Evolutionary conservation across 2,329 filamentous ascomycete species (phyloP).

Genomic region (Colletotrichum kahawae): DNA sequence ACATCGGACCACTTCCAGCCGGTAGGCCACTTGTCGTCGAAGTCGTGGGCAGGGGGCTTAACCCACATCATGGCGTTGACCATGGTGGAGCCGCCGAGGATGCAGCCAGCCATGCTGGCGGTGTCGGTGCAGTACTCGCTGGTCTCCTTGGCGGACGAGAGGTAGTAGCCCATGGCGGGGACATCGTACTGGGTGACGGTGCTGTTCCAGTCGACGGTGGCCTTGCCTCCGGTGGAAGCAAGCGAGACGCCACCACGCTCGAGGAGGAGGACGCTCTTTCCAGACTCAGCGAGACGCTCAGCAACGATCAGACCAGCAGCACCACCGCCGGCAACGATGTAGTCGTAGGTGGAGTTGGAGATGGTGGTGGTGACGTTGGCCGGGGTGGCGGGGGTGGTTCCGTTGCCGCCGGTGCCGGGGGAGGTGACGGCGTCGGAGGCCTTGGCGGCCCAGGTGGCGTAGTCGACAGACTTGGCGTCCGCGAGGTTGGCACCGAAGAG

Average conservation of each 20-base stretch:
- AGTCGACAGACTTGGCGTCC: constrained; percentile 25
- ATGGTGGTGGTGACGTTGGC: constrained; percentile 19
- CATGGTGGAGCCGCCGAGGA: constrained; percentile 34
- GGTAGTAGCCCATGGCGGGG: constrained; percentile 24
- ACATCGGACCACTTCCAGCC: constrained; percentile 25
- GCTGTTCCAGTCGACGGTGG: constrained; percentile 30
- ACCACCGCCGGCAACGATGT: constrained; percentile 24
- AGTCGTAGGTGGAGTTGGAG: constrained; percentile 21
- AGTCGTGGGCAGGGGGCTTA: constrained; percentile 23
- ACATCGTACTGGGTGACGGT: constrained; percentile 27
- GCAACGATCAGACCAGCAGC: constrained; percentile 21
- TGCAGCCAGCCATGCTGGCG: constrained; percentile 31
- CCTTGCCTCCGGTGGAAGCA: constrained; percentile 21
- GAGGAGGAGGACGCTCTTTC: constrained; percentile 21
- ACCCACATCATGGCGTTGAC: constrained; percentile 33
- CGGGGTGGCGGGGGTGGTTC: neutral
- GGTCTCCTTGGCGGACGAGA: constrained; percentile 13
- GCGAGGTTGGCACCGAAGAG: constrained; percentile 24
- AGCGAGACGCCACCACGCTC: constrained; percentile 19
- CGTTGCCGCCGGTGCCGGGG: constrained; percentile 4
- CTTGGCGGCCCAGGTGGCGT: constrained; percentile 24
- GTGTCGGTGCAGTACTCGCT: constrained; percentile 31
- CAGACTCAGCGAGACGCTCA: constrained; percentile 23
- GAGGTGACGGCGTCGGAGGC: constrained; percentile 28
- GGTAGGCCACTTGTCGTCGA: constrained; percentile 23